Evolutionary conservation across 148 eudicot species (phyloP), one percentile per base, ranked within the genome.

Genomic region (Chenopodium formosanum): DNA sequence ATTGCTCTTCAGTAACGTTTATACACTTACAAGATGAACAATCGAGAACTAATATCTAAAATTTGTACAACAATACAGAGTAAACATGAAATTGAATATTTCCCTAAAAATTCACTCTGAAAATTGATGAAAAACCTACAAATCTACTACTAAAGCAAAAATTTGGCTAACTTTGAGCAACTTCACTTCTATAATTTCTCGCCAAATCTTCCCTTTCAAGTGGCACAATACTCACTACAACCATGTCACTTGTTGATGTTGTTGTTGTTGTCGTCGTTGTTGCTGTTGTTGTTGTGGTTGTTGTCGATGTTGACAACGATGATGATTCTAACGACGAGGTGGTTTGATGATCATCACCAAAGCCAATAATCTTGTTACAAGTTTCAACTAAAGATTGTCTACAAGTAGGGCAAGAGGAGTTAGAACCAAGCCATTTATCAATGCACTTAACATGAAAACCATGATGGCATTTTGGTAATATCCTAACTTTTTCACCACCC

Each of bases 381-480:
- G 94, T 91, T 68, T 91, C 90, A 27, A 92, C 78, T 23, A 94
- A 85, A 79, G 92, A 90, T 78, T 92, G 91, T 37, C 98, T 85
- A 58, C 98, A 95, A 74, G 94, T 95, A 56, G 98, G 98, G 81
- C 98, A 95, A 3, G 98, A 93, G 11, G 98, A 88, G 82, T 95
- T 93, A 0, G 94, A 91, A 32, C 71, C 85, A 40, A 95, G 89
- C 98, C 98, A 95, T 76, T 86, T 89, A 78, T 95, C 97, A 27
- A 95, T 90, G 85, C 97, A 95, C 23, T 87, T 84, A 31, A 90
- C 89, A 63, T 94, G 98, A 53, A 93, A 95, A 0, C 95, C 97
- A 79, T 95, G 98, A 85, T 88, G 80, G 82, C 98, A 95, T 85
- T 91, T 95, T 2, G 97, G 98, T 52, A 95, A 78, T 32, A 93